Base-by-base conservation (phyloP, 768 basidiomycete genomes). In the Suillus bovinus region DNA sequence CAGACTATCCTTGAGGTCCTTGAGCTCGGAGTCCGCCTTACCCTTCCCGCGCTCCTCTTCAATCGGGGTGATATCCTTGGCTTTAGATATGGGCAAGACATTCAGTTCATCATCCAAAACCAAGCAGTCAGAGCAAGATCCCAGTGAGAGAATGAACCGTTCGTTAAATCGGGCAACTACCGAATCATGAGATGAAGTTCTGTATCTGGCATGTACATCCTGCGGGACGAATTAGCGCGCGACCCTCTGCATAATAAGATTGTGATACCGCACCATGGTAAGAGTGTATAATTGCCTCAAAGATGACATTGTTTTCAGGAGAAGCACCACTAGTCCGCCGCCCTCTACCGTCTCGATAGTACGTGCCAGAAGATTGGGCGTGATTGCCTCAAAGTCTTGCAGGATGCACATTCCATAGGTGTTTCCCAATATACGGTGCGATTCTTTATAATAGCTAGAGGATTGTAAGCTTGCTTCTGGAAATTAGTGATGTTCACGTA, bases 321-420 rank as follows among this genome's bases (percentile, higher is more conserved):
- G 78, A 29, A 99, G 76, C 3, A 98, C 90, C 2, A 99, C 86
- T 33, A 94, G 71, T 0, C 93, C 93, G 29, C 97, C 97, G 16
- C 97, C 97, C 71, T 99, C 94, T 1, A 99, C 96, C 0, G 97
- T 99, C 79, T 99, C 97, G 58, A 99, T 94, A 16, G 97, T 98
- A 63, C 96, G 82, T 5, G 97, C 97, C 47, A 99, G 88, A 55
- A 99, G 78, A 77, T 99, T 99, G 17, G 97, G 97, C 2, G 97
- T 99, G 64, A 99, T 86, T 5, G 97, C 96, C 72, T 99, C 97
- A 66, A 99, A 99, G 70, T 99, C 97, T 76, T 99, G 97, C 55
- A 99, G 79, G 1, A 99, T 86, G 63, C 93, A 88, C 94, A 99
- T 98, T 47, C 96, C 96, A 74, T 91, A 99, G 0, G 97, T 99